Conservation (phyloP, 2,329 filamentous ascomycete genomes). For the Fusarium concolor region DNA sequence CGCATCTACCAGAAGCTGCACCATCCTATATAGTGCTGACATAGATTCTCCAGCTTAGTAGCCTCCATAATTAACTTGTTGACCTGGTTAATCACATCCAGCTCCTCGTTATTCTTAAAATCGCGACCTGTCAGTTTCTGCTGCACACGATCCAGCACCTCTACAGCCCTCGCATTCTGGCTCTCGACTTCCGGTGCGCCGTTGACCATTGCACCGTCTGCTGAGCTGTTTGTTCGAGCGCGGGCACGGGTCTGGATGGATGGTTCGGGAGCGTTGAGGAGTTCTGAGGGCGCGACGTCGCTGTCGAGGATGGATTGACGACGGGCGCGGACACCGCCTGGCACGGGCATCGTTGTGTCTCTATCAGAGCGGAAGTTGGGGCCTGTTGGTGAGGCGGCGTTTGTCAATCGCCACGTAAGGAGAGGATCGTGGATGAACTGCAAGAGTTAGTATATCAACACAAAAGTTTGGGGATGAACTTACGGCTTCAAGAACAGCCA, state of each 20-base stretch:
- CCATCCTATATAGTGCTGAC: conserved; percentile 99
- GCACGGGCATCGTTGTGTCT: conserved; percentile 64
- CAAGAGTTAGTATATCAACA: conserved; percentile 2
- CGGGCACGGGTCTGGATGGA: conserved; percentile 63
- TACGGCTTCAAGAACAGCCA: conserved; percentile 97
- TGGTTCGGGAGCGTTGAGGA: conserved; percentile 62
- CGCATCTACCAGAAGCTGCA: conserved; percentile 91
- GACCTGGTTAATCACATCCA: conserved; percentile 88
- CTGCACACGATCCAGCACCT: conserved; percentile 90
- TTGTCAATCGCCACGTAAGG: conserved; percentile 91
- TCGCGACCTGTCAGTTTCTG: conserved; percentile 96
- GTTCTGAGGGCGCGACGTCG: conserved; percentile 68
- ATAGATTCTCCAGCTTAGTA: conserved; percentile 96
- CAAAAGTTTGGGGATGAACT: conserved; percentile 55
- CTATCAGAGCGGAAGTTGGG: conserved; percentile 75
- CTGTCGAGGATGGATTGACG: conserved; percentile 77
- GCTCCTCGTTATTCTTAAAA: conserved; percentile 86
- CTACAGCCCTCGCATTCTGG: conserved; percentile 91
- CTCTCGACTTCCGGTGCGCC: conserved; percentile 72
- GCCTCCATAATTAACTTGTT: conserved; percentile 95
- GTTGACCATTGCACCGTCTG: conserved; percentile 48
- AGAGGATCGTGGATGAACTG: conserved; percentile 99
- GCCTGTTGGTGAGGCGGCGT: conserved; percentile 70
- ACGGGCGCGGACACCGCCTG: conserved; percentile 64
- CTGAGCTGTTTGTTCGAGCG: conserved; percentile 70